Conservation (phyloP, 352 stramenopile genomes). For the Plasmopara muralis region DNA sequence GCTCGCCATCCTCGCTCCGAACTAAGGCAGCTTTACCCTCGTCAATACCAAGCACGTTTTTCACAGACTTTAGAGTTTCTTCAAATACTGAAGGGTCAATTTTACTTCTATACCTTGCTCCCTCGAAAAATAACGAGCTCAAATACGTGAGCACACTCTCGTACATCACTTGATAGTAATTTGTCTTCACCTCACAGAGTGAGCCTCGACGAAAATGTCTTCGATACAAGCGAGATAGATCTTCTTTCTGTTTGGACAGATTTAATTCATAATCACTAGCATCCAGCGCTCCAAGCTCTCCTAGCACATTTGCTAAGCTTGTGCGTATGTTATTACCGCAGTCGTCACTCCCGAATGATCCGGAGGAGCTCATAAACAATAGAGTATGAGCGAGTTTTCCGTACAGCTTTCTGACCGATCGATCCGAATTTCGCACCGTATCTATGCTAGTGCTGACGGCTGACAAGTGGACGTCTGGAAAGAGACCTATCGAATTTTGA, state of each 20-base stretch:
- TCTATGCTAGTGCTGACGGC: slow-evolving; percentile 24
- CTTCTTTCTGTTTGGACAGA: slow-evolving; percentile 33
- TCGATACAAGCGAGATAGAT: slow-evolving; percentile 50
- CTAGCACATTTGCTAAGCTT: slow-evolving; percentile 53
- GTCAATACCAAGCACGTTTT: slow-evolving; percentile 36
- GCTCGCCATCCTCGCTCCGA: slow-evolving; percentile 51
- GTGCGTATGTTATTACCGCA: slow-evolving; percentile 9
- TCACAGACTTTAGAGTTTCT: slow-evolving; percentile 41
- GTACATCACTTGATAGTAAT: slow-evolving; percentile 47
- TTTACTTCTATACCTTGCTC: slow-evolving; percentile 5
- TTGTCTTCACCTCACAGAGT: slow-evolving; percentile 42
- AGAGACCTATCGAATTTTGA: slow-evolving; percentile 2
- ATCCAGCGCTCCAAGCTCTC: slow-evolving; percentile 59
- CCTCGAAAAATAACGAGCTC: slow-evolving; percentile 65
- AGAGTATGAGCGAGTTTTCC: slow-evolving; percentile 49
- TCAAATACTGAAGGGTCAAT: slow-evolving; percentile 32
- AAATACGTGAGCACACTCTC: slow-evolving; percentile 52
- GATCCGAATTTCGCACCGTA: slow-evolving; percentile 18
- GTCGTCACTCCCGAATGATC: slow-evolving; percentile 8
- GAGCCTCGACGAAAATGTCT: slow-evolving; percentile 50
- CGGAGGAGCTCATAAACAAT: slow-evolving; percentile 39
- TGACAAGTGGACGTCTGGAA: slow-evolving; percentile 22
- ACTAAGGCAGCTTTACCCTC: slow-evolving; percentile 28
- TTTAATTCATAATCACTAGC: slow-evolving; percentile 55
- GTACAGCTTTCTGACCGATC: slow-evolving; percentile 16